phyloP scores from a whole-genome alignment of 225 moss, liverwort and hornwort genomes.

The Marchantia paleacea region DNA sequence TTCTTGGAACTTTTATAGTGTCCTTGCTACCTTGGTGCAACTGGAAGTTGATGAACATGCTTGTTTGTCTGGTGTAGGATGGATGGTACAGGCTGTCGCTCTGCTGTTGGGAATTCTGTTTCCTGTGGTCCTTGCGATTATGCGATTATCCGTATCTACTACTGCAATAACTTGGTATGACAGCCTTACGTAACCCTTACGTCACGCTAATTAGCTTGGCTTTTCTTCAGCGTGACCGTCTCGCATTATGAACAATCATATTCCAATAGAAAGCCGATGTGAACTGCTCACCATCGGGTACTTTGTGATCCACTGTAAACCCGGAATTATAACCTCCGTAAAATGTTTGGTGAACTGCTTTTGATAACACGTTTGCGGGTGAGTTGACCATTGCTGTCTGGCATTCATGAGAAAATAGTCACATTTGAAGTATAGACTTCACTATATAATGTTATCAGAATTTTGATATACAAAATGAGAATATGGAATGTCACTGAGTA shows the following conservation, averaged over 20 bases:
- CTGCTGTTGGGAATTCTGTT: conserved; percentile 53
- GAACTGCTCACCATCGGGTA: not conserved
- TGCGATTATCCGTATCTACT: conserved; percentile 69
- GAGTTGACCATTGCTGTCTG: no score
- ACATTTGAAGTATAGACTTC: no score
- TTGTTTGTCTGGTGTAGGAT: conserved; percentile 37
- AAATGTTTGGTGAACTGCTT: no score
- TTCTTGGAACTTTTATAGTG: not conserved
- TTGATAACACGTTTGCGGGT: no score
- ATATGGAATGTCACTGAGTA: no score
- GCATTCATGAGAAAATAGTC: no score
- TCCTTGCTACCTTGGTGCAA: not conserved
- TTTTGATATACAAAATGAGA: no score
- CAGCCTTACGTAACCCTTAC: not conserved
- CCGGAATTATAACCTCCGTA: not conserved
- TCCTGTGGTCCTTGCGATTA: conserved; percentile 64
- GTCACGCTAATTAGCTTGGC: not conserved
- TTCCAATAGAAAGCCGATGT: not conserved
- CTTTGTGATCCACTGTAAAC: not conserved
- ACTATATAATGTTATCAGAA: no score
- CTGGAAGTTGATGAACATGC: not conserved
- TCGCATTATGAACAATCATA: not conserved
- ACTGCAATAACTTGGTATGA: conserved; percentile 78
- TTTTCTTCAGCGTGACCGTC: not conserved
- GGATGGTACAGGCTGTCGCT: conserved; percentile 53